phyloP scores from a whole-genome alignment of 2,329 filamentous ascomycete genomes.

The Arthroderma sp. region DNA sequence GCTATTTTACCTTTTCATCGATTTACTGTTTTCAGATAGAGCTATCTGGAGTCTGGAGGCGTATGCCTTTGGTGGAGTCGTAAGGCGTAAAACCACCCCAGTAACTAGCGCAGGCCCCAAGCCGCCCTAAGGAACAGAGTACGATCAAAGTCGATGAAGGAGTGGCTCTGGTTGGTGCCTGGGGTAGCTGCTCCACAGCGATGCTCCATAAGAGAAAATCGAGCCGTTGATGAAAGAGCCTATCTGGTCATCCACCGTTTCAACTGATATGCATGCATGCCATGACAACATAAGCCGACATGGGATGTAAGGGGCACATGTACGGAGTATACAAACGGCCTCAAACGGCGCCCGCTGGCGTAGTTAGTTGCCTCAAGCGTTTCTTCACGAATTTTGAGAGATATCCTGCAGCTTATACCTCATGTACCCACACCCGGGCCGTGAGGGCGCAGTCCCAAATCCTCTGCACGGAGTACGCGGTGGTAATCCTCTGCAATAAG shows the following conservation, averaged over 20 bases:
- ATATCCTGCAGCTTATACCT: slow-evolving; percentile 1
- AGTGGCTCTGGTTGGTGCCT: not conserved
- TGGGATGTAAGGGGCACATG: not conserved
- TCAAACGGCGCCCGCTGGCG: not conserved
- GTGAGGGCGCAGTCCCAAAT: not conserved
- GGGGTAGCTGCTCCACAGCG: not conserved
- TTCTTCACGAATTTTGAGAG: not conserved
- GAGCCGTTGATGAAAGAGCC: not conserved
- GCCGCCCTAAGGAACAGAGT: not conserved
- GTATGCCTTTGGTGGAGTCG: slow-evolving; percentile 1
- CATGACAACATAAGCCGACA: not conserved
- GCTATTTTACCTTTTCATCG: not conserved
- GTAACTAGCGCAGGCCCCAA: slow-evolving; percentile 1
- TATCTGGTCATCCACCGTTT: not conserved
- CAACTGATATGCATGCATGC: not conserved
- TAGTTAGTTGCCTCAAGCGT: not conserved
- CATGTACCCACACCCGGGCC: not conserved
- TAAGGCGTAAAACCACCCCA: not conserved
- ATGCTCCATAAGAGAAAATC: not conserved
- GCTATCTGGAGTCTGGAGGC: slow-evolving; percentile 1
- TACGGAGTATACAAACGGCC: not conserved
- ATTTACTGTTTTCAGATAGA: slow-evolving; percentile 4
- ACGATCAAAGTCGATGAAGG: not conserved
- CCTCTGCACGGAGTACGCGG: not conserved
- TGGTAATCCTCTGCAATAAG: not conserved